Evolutionary conservation across 768 basidiomycete genomes (phyloP).

Genomic region (Mycena sanguinolenta): DNA sequence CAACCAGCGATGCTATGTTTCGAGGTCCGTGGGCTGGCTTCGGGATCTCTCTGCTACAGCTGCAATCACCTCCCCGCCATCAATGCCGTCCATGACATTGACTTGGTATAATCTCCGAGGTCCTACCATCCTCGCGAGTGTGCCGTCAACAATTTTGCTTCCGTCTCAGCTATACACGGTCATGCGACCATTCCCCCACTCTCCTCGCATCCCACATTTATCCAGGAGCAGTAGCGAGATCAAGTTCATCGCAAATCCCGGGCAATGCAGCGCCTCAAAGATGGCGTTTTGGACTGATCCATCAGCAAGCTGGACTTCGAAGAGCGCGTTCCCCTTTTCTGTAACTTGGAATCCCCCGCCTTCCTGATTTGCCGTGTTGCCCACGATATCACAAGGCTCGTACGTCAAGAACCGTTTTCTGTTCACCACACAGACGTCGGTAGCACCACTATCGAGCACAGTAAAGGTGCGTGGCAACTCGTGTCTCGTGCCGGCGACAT

Average conservation of each 20-base stretch:
- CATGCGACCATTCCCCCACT: background rate
- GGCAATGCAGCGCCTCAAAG: background rate
- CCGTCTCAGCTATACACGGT: background rate
- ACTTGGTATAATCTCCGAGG: background rate
- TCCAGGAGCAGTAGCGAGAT: background rate
- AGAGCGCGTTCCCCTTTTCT: background rate
- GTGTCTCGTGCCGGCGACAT: too few species aligned
- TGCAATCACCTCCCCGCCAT: background rate
- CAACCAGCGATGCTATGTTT: background rate
- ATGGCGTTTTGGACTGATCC: background rate
- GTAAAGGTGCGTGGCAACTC: too few species aligned
- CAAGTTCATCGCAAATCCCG: constrained; percentile 9
- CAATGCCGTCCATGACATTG: background rate
- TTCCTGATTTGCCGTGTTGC: too few species aligned
- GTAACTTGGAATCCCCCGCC: background rate
- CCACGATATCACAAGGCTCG: too few species aligned
- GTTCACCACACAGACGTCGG: too few species aligned
- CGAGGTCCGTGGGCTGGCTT: background rate
- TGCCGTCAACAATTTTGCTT: background rate
- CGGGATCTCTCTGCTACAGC: too few species aligned
- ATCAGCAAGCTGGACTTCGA: background rate
- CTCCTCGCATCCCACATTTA: background rate
- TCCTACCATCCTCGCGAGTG: background rate
- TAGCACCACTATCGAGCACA: too few species aligned
- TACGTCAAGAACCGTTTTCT: too few species aligned